Base-by-base conservation (phyloP, 768 basidiomycete species). In the Panus rudis region DNA sequence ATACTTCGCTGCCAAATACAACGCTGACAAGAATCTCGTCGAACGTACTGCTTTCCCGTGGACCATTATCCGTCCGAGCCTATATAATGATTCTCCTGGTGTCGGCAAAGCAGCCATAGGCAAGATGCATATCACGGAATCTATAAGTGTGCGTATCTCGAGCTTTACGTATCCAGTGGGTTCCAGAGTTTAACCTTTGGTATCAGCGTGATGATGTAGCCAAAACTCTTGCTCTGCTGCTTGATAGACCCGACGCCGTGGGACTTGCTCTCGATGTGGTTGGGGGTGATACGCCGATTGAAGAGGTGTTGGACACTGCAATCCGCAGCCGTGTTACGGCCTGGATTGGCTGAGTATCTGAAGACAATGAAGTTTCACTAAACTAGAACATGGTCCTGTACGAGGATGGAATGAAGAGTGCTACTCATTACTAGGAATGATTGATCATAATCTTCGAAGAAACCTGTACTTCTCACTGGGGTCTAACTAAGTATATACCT, bases 31-130 rank as follows among this genome's bases (percentile, higher is more conserved):
- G 38, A 57, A 70, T 49, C 59, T 73, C 26, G 58, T 52, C 23
- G 55, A 64, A 42, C 73, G 81, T 19, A 70, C 69, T n/a, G 58
- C 70, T 0, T 80, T 85, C 64, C 70, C 76, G 41, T 84, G 75
- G 76, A 77, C 76, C 3, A 79, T 84, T 27, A 58, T 85, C 24
- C 75, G 81, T 7, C 81, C 83, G 14, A 77, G 76, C n/a, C 62
- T 50, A 2, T 57, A 84, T n/a, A 67, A 59, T 0, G 66, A 79
- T 39, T 63, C 67, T 2, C 64, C 72, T 0, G 76, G 77, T 0
- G 70, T 67, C 3, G 78, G 76, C 1, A 73, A 63, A 25, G 75
- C 69, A 0, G 52, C 62, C 25, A 62, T 84, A 34, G 83, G 83
- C 3, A 61, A 63, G 46, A 78, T 77, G 0, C 75, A 74, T 50